These are phyloP conservation scores for Nepenthes alata DNA, from an alignment of 179 eudicot genomes.

Conservation along the genomic window DNA sequence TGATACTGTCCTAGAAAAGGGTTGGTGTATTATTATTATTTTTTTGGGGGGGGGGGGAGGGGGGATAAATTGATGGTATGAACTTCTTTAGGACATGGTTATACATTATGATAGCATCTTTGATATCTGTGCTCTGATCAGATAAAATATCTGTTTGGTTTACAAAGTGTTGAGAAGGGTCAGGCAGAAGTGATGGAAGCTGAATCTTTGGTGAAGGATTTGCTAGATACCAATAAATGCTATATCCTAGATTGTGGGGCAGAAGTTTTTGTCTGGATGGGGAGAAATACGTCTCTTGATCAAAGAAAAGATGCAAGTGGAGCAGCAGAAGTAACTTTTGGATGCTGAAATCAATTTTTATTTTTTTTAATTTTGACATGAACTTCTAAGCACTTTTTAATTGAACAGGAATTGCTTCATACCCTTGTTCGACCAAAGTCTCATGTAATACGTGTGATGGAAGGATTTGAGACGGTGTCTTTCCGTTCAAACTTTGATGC, in stretches of 20 bases:
- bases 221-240: conserved; percentile 66
- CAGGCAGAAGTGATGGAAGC: conserved; percentile 57
- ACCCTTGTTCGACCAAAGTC: conserved; percentile 39
- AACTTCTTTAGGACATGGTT: not conserved
- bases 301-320: conserved; percentile 69
- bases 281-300: conserved; percentile 67
- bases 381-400: conserved; percentile 1
- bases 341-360: conserved; percentile 2
- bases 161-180: conserved; percentile 58
- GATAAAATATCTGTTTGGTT: conserved; percentile 15
- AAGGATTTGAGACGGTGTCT: conserved; percentile 76
- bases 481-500: conserved; percentile 60
- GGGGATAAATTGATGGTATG: too few species aligned
- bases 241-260: conserved; percentile 73
- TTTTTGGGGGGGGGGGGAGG: too few species aligned
- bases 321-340: conserved; percentile 61
- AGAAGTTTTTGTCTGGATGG: conserved; percentile 87
- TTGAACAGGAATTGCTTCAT: conserved; percentile 39
- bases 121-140: not conserved
- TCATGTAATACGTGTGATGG: conserved; percentile 53
- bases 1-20: too few species aligned
- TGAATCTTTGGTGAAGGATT: conserved; percentile 57
- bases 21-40: too few species aligned
- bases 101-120: not conserved
- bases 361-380: not conserved